phyloP scores from a whole-genome alignment of 1,284 basidiomycete genomes.

The Leccinum proximum region DNA sequence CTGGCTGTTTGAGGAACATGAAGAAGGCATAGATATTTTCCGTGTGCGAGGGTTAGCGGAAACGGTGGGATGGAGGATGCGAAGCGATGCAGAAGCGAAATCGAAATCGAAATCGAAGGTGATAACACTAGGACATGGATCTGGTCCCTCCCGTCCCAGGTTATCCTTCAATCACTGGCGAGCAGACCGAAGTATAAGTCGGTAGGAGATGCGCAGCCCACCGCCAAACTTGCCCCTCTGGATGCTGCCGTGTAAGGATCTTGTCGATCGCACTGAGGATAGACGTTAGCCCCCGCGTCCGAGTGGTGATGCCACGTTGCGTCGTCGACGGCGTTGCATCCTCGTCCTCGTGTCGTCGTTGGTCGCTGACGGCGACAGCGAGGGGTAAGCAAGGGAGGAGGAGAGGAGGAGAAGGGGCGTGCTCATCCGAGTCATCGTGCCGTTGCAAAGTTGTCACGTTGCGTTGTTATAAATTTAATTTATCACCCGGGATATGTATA shows the following conservation, averaged over 20 bases:
- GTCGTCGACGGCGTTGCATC: too few relatives aligned
- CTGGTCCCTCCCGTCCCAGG: constrained; percentile 70
- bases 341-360: too few relatives aligned
- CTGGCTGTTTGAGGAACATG: constrained; percentile 89
- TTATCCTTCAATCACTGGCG: constrained; percentile 80
- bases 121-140: constrained; percentile 46
- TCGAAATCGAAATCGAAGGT: too few relatives aligned
- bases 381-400: too few relatives aligned
- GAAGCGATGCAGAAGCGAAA: too few relatives aligned
- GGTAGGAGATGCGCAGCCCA: constrained; percentile 37
- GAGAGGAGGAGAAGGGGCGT: too few relatives aligned
- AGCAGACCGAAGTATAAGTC: constrained; percentile 42
- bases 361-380: too few relatives aligned
- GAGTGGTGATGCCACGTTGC: too few relatives aligned
- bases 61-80: neutral
- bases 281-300: neutral
- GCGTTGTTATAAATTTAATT: too few relatives aligned
- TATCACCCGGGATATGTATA: too few relatives aligned
- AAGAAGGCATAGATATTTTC: constrained; percentile 86
- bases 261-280: constrained; percentile 65
- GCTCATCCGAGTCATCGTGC: too few relatives aligned
- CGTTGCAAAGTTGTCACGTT: too few relatives aligned
- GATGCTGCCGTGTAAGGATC: constrained; percentile 77
- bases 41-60: constrained; percentile 33
- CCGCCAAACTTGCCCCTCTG: constrained; percentile 84